A percentile compares a stretch with the other conserved stretches of the same genome.
These are phyloP conservation scores for Bullera alba DNA, from an alignment of 768 basidiomycete species.

Conservation along the genomic window DNA sequence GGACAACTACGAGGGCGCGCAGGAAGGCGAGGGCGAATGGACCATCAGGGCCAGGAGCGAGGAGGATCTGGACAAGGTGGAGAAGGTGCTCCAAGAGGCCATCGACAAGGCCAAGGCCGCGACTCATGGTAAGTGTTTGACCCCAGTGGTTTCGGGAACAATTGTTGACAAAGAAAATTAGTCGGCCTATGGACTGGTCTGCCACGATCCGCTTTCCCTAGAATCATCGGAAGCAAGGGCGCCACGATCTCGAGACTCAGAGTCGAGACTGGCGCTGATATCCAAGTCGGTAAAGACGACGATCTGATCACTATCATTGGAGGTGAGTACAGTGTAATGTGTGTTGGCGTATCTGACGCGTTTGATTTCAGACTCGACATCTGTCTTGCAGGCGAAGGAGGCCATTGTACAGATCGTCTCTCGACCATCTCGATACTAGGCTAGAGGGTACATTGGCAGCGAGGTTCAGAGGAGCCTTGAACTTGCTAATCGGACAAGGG, in stretches of 20 bases:
- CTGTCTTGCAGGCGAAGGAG: constrained; percentile 43
- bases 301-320: constrained; percentile 73
- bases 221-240: constrained; percentile 83
- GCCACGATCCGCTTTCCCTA: constrained; percentile 71
- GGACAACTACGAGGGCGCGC: constrained; percentile 68
- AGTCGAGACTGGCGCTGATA: constrained; percentile 82
- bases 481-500: too few relatives aligned
- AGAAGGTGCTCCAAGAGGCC: constrained; percentile 47
- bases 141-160: too few relatives aligned
- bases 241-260: constrained; percentile 81
- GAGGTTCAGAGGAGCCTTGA: too few relatives aligned
- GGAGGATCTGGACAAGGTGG: constrained; percentile 69
- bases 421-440: constrained; percentile 31
- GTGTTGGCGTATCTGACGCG: not conserved
- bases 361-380: constrained; percentile 30
- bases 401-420: constrained; percentile 42
- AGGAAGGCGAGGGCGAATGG: constrained; percentile 81
- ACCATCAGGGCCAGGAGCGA: constrained; percentile 75
- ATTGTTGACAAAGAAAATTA: constrained; percentile 2
- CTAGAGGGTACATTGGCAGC: too few relatives aligned
- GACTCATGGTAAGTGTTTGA: constrained; percentile 35
- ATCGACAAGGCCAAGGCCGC: constrained; percentile 38
- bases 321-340: constrained; percentile 52
- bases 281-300: constrained; percentile 81
- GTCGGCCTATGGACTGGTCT: constrained; percentile 46